These are phyloP conservation scores for Rubroboletus pulcherrimus DNA, from an alignment of 768 basidiomycete genomes.

Conservation along the genomic window DNA sequence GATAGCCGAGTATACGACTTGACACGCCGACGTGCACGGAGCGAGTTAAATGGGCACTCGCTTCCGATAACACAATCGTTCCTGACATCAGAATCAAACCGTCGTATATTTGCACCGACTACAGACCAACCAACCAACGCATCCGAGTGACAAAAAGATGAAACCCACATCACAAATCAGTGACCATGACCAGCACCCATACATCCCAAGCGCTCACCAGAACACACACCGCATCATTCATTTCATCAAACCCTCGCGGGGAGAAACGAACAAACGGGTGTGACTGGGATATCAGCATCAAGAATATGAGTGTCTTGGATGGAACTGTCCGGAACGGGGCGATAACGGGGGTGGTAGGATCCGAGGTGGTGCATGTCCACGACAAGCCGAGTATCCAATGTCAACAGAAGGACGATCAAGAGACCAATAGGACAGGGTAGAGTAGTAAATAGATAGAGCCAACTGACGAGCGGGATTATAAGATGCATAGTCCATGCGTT, in stretches of 20 bases:
- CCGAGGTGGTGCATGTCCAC: not conserved
- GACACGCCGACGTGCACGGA: too few species aligned
- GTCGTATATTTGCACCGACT: constrained; percentile 10
- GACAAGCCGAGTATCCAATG: not conserved
- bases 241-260: constrained; percentile 47
- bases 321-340: constrained; percentile 1
- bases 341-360: not conserved
- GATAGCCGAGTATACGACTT: not conserved
- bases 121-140: constrained; percentile 11
- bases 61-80: not conserved
- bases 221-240: constrained; percentile 23
- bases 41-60: not conserved
- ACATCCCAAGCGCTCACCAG: constrained; percentile 44
- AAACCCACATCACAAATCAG: constrained; percentile 1
- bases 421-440: constrained; percentile 27
- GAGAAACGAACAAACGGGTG: constrained; percentile 37
- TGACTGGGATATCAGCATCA: constrained; percentile 23
- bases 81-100: constrained; percentile 8
- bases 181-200: constrained; percentile 2
- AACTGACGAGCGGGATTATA: constrained; percentile 9
- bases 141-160: not conserved
- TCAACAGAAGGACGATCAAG: constrained; percentile 10
- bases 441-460: constrained; percentile 25
- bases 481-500: constrained; percentile 19
- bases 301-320: constrained; percentile 11